Conservation (phyloP, 495 filamentous ascomycete genomes). For the Cudoniella acicularis region DNA sequence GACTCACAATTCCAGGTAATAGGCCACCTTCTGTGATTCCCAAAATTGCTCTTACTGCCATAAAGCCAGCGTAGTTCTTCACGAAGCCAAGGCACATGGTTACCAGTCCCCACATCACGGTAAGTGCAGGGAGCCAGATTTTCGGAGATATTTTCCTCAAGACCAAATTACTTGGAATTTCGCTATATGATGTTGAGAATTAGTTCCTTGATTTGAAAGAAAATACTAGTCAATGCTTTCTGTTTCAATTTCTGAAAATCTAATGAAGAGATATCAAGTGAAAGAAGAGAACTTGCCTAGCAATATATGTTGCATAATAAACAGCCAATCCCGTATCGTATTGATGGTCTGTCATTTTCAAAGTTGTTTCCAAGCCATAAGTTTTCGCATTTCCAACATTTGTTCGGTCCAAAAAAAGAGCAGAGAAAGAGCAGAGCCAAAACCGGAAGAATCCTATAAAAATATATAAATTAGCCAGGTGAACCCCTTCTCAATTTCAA, state of each 20-base stretch:
- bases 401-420: constrained; percentile 77
- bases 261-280: too few relatives aligned
- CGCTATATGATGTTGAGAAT: constrained; percentile 31
- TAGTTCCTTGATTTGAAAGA: constrained; percentile 12
- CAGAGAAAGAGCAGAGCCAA: constrained; percentile 72
- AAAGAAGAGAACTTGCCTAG: constrained; percentile 22
- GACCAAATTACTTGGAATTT: constrained; percentile 64
- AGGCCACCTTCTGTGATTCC: constrained; percentile 81
- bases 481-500: constrained; percentile 5
- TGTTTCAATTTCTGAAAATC: constrained; percentile 40
- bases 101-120: constrained; percentile 63
- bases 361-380: constrained; percentile 59
- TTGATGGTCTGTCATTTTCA: constrained; percentile 61
- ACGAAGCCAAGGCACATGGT: constrained; percentile 73
- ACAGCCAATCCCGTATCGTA: constrained; percentile 59
- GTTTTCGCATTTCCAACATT: constrained; percentile 90
- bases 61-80: constrained; percentile 70
- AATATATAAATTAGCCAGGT: background rate
- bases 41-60: constrained; percentile 81
- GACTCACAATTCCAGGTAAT: constrained; percentile 68
- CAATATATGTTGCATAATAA: constrained; percentile 55
- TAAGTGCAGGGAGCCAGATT: constrained; percentile 54
- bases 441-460: constrained; percentile 42
- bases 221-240: constrained; percentile 47
- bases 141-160: constrained; percentile 62